Percentiles rank a stretch among this genome's conserved stretches.
Conservation (phyloP, 2,329 filamentous ascomycete genomes). For the Lasiodiplodia sp. region DNA sequence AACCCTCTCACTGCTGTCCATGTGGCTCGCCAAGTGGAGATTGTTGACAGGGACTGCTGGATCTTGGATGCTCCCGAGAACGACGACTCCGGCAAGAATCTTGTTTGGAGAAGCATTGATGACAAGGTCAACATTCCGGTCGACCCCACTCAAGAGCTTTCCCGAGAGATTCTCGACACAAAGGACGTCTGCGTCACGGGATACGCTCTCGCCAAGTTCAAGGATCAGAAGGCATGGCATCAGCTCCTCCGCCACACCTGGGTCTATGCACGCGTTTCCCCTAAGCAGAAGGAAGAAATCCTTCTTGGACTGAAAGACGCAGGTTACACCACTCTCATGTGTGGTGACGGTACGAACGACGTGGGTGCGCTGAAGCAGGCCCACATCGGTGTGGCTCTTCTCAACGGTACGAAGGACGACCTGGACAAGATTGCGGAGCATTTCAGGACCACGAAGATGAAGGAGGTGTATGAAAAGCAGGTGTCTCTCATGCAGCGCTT, state of each 20-base stretch:
- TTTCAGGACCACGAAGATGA: constrained; percentile 94
- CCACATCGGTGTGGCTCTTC: constrained; percentile 92
- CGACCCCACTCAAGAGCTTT: constrained; percentile 80
- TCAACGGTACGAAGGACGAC: constrained; percentile 94
- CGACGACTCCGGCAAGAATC: constrained; percentile 77
- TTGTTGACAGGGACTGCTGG: constrained; percentile 92
- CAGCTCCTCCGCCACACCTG: constrained; percentile 87
- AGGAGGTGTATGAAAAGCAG: constrained; percentile 98
- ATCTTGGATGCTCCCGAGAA: constrained; percentile 96
- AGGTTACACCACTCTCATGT: constrained; percentile 98
- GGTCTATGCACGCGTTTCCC: constrained; percentile 98
- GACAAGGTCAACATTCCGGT: constrained; percentile 87
- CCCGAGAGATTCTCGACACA: constrained; percentile 77
- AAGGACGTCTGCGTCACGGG: constrained; percentile 97
- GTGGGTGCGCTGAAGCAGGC: constrained; percentile 98
- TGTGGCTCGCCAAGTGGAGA: constrained; percentile 94
- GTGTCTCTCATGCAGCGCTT: constrained; percentile 89
- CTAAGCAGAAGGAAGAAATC: constrained; percentile 99
- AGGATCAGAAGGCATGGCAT: constrained; percentile 76
- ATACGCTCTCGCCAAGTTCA: constrained; percentile 90
- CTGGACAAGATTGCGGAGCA: constrained; percentile 92
- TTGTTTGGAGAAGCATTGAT: constrained; percentile 95
- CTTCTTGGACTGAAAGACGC: constrained; percentile 94
- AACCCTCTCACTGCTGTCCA: constrained; percentile 97
- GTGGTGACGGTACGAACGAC: constrained; percentile 97